phyloP scores from a whole-genome alignment of 352 stramenopile species.

The Peronospora farinosa region DNA sequence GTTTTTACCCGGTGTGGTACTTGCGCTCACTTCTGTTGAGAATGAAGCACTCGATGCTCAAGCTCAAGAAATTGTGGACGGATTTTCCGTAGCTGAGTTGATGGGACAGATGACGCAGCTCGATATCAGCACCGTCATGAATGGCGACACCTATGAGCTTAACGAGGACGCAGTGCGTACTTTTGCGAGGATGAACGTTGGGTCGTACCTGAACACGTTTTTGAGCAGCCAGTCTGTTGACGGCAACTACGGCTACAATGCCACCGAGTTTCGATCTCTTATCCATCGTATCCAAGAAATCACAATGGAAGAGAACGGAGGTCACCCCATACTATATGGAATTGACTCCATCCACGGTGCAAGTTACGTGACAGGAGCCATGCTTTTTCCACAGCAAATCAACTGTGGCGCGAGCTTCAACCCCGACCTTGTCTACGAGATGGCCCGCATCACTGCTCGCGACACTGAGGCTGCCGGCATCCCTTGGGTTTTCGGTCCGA shows the following conservation, averaged over 20 bases:
- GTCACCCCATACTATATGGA: constrained; percentile 65
- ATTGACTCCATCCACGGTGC: constrained; percentile 84
- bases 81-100: constrained; percentile 15
- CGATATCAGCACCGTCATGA: constrained; percentile 59
- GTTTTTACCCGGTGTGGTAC: neutral
- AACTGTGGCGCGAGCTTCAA: constrained; percentile 85
- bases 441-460: constrained; percentile 54
- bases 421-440: constrained; percentile 38
- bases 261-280: constrained; percentile 51
- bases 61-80: constrained; percentile 41
- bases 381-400: constrained; percentile 83
- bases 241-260: constrained; percentile 35
- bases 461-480: constrained; percentile 80
- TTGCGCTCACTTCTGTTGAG: constrained; percentile 3
- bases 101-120: constrained; percentile 88
- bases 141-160: constrained; percentile 35
- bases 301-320: constrained; percentile 44
- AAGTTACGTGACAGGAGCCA: constrained; percentile 65
- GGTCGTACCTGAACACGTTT: constrained; percentile 79
- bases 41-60: constrained; percentile 20
- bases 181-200: constrained; percentile 61
- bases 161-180: constrained; percentile 44
- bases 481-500: constrained; percentile 81
- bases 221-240: constrained; percentile 27
- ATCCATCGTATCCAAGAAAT: constrained; percentile 66